Evolutionary conservation across 495 filamentous ascomycete species (phyloP), one percentile per base, ranked within the genome.

Genomic region (Penicillium robsamsonii): DNA sequence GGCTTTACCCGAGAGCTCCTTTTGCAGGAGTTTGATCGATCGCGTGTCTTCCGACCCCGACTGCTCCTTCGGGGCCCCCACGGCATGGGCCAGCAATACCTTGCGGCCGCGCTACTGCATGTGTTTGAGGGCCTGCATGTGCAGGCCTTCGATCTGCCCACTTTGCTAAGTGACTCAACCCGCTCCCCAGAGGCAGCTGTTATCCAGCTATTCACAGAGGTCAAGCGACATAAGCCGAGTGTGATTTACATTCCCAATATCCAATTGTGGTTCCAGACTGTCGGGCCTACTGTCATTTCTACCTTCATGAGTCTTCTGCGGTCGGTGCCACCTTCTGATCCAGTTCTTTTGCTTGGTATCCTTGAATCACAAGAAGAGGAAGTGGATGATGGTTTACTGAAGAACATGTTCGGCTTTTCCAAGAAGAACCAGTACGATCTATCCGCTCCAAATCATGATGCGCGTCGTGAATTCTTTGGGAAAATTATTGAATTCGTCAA

Each of bases 61-160:
- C 72, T 97, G 54, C 80, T 98, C 22, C 81, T 97, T 49, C 79
- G 83, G 37, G 94, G 94, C 11, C 55, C 76, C 9, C 79, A 81
- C 30, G 94, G 94, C 1, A 97, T 97, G 93, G 94, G 94, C 1
- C 94, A 98, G 73, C 84, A 88, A 53, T 97, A 98, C 64, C 75
- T 98, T 49, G 88, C 90, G 20, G 83, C 81, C n/a, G 94, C 94
- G 31, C 72, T 96, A 37, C 71, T 97, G 43, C 87, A 96, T 68
- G 84, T 95, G 56, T 86, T 97, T 63, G 95, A 98, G 71, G 89
- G 90, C 41, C 79, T 97, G 7, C 91, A 97, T 73, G 89, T 98
- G 4, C 94, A 97, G 65, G 87, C 86, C n/a, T 93, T 98, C 69
- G 94, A 97, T 71, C 79, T 97, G 46, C 83, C 91, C 7, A 94